Conservation (phyloP, 2,329 filamentous ascomycete species). For the Aspergillus bombycis region DNA sequence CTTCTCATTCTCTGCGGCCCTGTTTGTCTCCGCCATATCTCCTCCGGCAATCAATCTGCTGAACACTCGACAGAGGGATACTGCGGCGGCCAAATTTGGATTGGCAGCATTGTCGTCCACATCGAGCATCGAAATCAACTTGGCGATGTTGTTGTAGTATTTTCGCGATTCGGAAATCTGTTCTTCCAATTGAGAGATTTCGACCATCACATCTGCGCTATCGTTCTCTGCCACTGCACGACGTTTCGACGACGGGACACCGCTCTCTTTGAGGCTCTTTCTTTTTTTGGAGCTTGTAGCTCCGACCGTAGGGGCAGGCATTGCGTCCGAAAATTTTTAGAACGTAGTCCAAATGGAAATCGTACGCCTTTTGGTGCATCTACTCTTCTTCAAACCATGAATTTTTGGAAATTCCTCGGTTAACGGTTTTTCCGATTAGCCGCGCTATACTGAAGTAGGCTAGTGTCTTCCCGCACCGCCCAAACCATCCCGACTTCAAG, state of each 20-base stretch:
- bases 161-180: slow-evolving; percentile 83
- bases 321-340: slow-evolving; percentile 28
- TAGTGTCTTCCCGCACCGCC: slow-evolving; percentile 40
- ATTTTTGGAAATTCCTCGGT: slow-evolving; percentile 36
- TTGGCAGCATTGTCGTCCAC: slow-evolving; percentile 56
- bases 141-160: slow-evolving; percentile 88
- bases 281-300: slow-evolving; percentile 41
- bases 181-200: slow-evolving; percentile 75
- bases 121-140: slow-evolving; percentile 65
- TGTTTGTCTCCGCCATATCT: slow-evolving; percentile 66
- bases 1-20: slow-evolving; percentile 70
- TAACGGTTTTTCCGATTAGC: slow-evolving; percentile 36
- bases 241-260: slow-evolving; percentile 45
- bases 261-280: slow-evolving; percentile 40
- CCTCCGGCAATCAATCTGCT: slow-evolving; percentile 77
- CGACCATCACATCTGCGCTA: slow-evolving; percentile 59
- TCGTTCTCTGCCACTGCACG: slow-evolving; percentile 52
- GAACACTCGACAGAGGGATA: slow-evolving; percentile 86
- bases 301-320: slow-evolving; percentile 31
- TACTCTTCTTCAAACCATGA: slow-evolving; percentile 15
- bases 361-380: slow-evolving; percentile 4
- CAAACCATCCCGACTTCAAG: slow-evolving; percentile 42
- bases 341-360: slow-evolving; percentile 2
- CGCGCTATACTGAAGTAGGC: slow-evolving; percentile 30
- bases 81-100: slow-evolving; percentile 67